A percentile compares a stretch with the other conserved stretches of the same genome.
These are phyloP conservation scores for Hypomyces perniciosus DNA, from an alignment of 2,329 filamentous ascomycete species.

Conservation along the genomic window DNA sequence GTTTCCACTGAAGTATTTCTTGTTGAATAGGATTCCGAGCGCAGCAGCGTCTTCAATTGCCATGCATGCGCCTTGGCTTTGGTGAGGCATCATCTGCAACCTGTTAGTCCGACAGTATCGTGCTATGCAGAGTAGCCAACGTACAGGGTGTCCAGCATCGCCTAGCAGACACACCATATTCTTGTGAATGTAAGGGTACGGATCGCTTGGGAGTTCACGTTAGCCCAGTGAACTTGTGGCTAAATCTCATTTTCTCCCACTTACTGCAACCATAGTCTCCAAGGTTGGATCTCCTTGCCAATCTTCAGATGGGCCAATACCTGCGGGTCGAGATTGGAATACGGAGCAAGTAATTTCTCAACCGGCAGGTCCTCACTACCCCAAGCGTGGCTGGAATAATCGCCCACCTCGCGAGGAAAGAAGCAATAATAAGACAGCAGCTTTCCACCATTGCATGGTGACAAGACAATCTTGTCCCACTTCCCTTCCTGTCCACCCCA, in stretches of 20 bases:
- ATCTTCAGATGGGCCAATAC: slow-evolving; percentile 53
- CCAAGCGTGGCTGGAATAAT: slow-evolving; percentile 58
- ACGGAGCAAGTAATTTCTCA: slow-evolving; percentile 55
- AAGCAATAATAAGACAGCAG: slow-evolving; percentile 66
- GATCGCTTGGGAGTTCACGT: slow-evolving; percentile 25
- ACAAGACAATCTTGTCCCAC: slow-evolving; percentile 65
- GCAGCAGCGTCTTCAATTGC: slow-evolving; percentile 62
- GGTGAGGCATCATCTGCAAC: slow-evolving; percentile 61
- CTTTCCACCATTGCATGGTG: slow-evolving; percentile 60
- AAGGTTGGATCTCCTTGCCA: slow-evolving; percentile 57
- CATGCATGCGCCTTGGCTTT: slow-evolving; percentile 64
- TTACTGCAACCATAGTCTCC: slow-evolving; percentile 56
- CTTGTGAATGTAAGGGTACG: slow-evolving; percentile 53
- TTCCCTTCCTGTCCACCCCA: slow-evolving; percentile 61
- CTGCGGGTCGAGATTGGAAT: slow-evolving; percentile 52
- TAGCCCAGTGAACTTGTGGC: not conserved
- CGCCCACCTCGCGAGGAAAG: slow-evolving; percentile 50
- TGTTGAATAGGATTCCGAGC: slow-evolving; percentile 54
- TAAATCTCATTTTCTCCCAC: slow-evolving; percentile 3
- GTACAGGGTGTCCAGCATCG: slow-evolving; percentile 53
- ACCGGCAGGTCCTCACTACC: slow-evolving; percentile 44
- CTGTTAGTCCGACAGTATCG: not conserved
- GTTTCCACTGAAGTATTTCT: slow-evolving; percentile 40
- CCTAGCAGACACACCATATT: slow-evolving; percentile 52
- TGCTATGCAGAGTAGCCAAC: not conserved